Evolutionary conservation across 371 early-diverging fungal genomes (phyloP), one percentile per base, ranked within the genome.

Genomic region (Apophysomyces trapeziformis): DNA sequence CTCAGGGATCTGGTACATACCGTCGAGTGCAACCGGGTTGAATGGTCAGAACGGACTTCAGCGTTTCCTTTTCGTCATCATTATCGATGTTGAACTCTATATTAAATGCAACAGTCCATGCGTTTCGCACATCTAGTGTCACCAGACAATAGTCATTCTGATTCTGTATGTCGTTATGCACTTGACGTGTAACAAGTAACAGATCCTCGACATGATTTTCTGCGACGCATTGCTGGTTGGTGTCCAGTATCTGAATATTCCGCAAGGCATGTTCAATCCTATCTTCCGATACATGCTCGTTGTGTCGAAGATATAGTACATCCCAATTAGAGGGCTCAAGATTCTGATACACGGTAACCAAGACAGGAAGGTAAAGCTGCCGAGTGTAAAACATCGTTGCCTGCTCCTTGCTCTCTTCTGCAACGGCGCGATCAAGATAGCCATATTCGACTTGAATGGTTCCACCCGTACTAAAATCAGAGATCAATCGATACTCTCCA

Each of bases 111-210:
- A 83, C 75, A 7, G 84, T 87, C 90, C 92, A 91, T 9, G 79
- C 77, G 73, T 95, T 95, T 45, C 85, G 74, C n/a, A 95, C 73
- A 77, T 95, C 95, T 70, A 95, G 72, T 37, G 91, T 89, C 38
- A 93, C 68, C 39, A 95, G 69, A 74, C 88, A 92, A 58, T 85
- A 90, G 38, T 91, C 90, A 36, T 84, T 82, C 66, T 79, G 77
- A n/a, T 64, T 64, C 32, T 72, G 66, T 8, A 61, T 50, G 45
- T 68, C 63, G 18, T 69, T 46, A 16, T 47, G 35, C 1, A 63
- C 16, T 6, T 65, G 63, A 26, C 64, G 72, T 14, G 72, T 72
- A 5, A 72, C 50, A 7, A 65, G 54, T 12, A 72, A 35, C 35
- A 72, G 35, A 44, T 72, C 68, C 26, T 68, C 68, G 14, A 65